phyloP scores from a whole-genome alignment of 129 eudicot species.

The Dittrichia graveolens region DNA sequence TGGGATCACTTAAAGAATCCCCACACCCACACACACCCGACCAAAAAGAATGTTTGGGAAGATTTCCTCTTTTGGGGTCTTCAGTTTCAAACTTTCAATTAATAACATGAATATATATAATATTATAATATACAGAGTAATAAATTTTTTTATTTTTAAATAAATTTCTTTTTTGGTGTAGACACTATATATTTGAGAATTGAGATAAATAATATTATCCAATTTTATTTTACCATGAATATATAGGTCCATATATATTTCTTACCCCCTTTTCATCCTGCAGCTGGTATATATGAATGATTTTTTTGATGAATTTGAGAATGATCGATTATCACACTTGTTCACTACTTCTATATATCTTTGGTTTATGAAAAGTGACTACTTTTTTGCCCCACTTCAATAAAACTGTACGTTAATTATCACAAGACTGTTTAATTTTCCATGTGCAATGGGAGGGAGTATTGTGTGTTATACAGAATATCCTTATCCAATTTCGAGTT shows the following conservation, averaged over 20 bases:
- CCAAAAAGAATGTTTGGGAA: constrained; percentile 47
- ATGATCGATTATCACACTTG: neutral
- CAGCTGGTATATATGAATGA: neutral
- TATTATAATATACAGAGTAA: neutral
- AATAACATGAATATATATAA: constrained; percentile 25
- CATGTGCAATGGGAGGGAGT: too few relatives aligned
- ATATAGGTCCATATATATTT: constrained; percentile 15
- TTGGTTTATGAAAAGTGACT: too few relatives aligned
- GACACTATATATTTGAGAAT: too few relatives aligned
- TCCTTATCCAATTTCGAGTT: too few relatives aligned
- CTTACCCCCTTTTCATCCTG: neutral
- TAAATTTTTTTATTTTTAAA: neutral
- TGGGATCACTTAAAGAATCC: constrained; percentile 40
- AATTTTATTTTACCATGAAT: constrained; percentile 16
- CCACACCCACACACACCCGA: constrained; percentile 35
- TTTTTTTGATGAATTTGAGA: neutral
- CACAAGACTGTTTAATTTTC: too few relatives aligned
- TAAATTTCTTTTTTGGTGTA: constrained; percentile 20
- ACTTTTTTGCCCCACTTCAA: too few relatives aligned
- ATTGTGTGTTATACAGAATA: too few relatives aligned
- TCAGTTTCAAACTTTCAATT: constrained; percentile 28
- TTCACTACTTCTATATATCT: too few relatives aligned
- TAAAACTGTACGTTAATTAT: too few relatives aligned
- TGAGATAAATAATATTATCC: constrained; percentile 6
- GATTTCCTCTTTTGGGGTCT: constrained; percentile 37